A percentile compares a stretch with the other conserved stretches of the same genome.
These are phyloP conservation scores for Arctium minus DNA, from an alignment of 129 eudicot species.

Conservation along the genomic window DNA sequence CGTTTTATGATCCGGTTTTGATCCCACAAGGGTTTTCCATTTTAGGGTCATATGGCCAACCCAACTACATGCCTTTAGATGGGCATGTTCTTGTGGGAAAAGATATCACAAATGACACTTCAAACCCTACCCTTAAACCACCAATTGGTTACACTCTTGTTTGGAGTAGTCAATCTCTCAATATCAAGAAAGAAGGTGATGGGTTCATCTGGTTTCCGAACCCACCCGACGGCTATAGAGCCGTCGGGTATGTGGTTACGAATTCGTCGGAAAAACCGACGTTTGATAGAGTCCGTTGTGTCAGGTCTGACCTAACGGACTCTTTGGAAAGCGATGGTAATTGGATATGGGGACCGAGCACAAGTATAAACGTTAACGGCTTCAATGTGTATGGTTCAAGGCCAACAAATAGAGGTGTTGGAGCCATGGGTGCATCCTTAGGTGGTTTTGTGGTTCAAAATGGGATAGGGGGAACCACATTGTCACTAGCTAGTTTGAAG, in stretches of 20 bases:
- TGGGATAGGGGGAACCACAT: conserved; percentile 19
- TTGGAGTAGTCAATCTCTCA: conserved; percentile 62
- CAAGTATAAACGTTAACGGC: conserved; percentile 24
- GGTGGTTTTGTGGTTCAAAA: conserved; percentile 62
- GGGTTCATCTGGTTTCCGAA: conserved; percentile 74
- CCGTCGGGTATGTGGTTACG: conserved; percentile 64
- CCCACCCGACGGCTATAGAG: conserved; percentile 62
- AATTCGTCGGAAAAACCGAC: conserved; percentile 50
- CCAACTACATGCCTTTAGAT: conserved; percentile 48
- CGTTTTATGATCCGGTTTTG: conserved; percentile 28
- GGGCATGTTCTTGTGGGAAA: conserved; percentile 50
- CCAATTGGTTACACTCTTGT: conserved; percentile 71
- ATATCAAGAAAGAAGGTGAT: conserved; percentile 46
- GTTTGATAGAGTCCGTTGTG: conserved; percentile 45
- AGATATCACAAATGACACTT: conserved; percentile 32
- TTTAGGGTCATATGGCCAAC: conserved; percentile 49
- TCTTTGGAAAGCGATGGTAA: conserved; percentile 25
- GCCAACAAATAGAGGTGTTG: conserved; percentile 45
- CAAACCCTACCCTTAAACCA: conserved; percentile 20
- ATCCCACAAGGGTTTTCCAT: conserved; percentile 52
- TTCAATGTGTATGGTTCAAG: conserved; percentile 49
- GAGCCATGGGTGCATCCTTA: conserved; percentile 42
- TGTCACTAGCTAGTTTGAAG: conserved; percentile 38
- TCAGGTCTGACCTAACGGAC: conserved; percentile 63
- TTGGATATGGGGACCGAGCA: conserved; percentile 69